Conservation (phyloP, 2,329 filamentous ascomycete genomes). For the Didymella keratinophila region DNA sequence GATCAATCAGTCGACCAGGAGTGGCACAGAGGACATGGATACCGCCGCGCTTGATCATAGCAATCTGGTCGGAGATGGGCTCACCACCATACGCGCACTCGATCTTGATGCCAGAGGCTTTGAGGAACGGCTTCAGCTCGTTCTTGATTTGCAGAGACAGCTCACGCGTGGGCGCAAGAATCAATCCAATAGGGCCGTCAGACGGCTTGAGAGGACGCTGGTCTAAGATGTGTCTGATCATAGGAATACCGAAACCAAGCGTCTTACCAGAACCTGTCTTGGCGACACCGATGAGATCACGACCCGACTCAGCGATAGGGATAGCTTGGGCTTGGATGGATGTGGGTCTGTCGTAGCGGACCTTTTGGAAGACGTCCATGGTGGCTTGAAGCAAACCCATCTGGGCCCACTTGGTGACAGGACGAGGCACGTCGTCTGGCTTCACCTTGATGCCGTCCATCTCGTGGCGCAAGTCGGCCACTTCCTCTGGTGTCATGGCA, state of each 20-base stretch:
- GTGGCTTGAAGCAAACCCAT: slow-evolving; percentile 89
- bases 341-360: slow-evolving; percentile 89
- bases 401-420: slow-evolving; percentile 95
- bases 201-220: slow-evolving; percentile 81
- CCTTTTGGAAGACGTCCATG: slow-evolving; percentile 79
- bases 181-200: slow-evolving; percentile 86
- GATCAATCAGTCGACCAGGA: slow-evolving; percentile 92
- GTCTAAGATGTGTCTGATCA: slow-evolving; percentile 98
- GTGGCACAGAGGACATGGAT: slow-evolving; percentile 91
- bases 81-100: slow-evolving; percentile 95
- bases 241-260: slow-evolving; percentile 90
- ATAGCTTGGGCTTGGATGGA: slow-evolving; percentile 95
- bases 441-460: slow-evolving; percentile 92
- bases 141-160: slow-evolving; percentile 91
- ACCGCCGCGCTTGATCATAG: slow-evolving; percentile 91
- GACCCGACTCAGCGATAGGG: slow-evolving; percentile 92
- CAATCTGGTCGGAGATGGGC: slow-evolving; percentile 97
- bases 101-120: slow-evolving; percentile 81
- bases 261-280: slow-evolving; percentile 99
- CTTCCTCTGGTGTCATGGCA: slow-evolving; percentile 83
- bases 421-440: slow-evolving; percentile 81
- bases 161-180: slow-evolving; percentile 95
- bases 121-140: slow-evolving; percentile 94
- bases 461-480: slow-evolving; percentile 81
- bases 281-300: slow-evolving; percentile 94